Percentiles rank a stretch among this genome's conserved stretches.
These are phyloP conservation scores for Candida railenensis DNA, from an alignment of 805 yeast species.

Conservation along the genomic window DNA sequence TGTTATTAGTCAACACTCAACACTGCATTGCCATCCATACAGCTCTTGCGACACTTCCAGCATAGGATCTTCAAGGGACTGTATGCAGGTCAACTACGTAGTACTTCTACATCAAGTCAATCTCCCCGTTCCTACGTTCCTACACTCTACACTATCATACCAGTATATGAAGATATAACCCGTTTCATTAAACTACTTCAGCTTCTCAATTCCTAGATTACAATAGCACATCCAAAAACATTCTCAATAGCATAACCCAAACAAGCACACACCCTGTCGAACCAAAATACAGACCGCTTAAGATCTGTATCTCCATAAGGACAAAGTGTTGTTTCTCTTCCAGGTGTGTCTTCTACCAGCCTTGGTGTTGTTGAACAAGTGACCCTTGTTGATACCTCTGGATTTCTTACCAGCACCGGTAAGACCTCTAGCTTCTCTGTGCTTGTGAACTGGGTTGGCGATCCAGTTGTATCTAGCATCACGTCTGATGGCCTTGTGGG, in stretches of 20 bases:
- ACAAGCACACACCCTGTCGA: slow-evolving; percentile 5
- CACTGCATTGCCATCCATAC: too few species aligned
- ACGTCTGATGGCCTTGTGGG: slow-evolving; percentile 98
- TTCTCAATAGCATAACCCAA: slow-evolving; percentile 4
- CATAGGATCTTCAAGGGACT: too few species aligned
- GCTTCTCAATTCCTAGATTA: neutral
- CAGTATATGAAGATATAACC: neutral
- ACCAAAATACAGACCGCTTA: slow-evolving; percentile 29
- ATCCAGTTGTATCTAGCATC: slow-evolving; percentile 99
- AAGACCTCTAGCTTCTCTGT: slow-evolving; percentile 99
- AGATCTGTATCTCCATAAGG: slow-evolving; percentile 99
- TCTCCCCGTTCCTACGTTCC: too few species aligned
- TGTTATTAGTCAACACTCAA: too few species aligned
- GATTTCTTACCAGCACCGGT: slow-evolving; percentile 98
- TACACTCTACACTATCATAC: too few species aligned
- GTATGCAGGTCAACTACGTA: too few species aligned
- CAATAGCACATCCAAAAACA: neutral
- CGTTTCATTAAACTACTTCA: neutral
- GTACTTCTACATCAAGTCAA: too few species aligned
- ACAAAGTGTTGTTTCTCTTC: slow-evolving; percentile 98
- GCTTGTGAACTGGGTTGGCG: slow-evolving; percentile 99
- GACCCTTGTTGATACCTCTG: slow-evolving; percentile 99
- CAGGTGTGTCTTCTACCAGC: slow-evolving; percentile 99
- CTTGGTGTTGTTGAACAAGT: slow-evolving; percentile 95
- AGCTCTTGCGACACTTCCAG: too few species aligned